Evolutionary conservation across 257 asterid species (phyloP), one percentile per base, ranked within the genome.

Genomic region (Capsicum baccatum): DNA sequence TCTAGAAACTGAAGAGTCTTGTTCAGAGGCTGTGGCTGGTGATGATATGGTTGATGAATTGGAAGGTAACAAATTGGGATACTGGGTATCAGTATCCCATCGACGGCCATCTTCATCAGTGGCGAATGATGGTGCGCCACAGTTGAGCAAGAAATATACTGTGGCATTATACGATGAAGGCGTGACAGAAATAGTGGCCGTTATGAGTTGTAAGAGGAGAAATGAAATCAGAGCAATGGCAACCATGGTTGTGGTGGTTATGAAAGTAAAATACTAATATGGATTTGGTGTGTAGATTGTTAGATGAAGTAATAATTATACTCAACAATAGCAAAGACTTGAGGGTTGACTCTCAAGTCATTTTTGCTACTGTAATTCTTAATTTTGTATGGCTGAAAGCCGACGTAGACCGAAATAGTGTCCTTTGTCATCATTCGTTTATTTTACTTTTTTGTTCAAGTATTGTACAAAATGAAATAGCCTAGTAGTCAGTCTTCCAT

Each of bases 141-240:
- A 92, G 91, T 70, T 87, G 81, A 92, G 87, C 84, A 90, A 93
- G 87, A 94, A 87, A 42, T 82, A 64, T 14, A 89, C 92, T 4
- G 87, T 83, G 42, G 92, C 86, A 8, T 17, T 83, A 83, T 89
- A 87, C 0, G 87, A 79, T 4, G 85, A 62, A 6, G 83, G 2
- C 35, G 69, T 16, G 19, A 71, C 48, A 47, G 85, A 10, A 62
- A 85, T 55, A 69, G 81, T 17, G 70, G 60, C 0, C 37, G 47
- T 19, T 21, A 35, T 11, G 71, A 67, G 8, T 33, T 80, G 16
- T 66, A 11, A 37, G 48, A 73, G 55, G 81, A 90, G 85, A 54
- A 83, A 42, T 84, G 42, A 5, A 78, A 87, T 33, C 16, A 85
- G 39, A 81, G 83, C 2, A 13, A 70, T 59, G 80, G 84, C 14